phyloP scores from a whole-genome alignment of 768 basidiomycete species.

The Russula brevipes region DNA sequence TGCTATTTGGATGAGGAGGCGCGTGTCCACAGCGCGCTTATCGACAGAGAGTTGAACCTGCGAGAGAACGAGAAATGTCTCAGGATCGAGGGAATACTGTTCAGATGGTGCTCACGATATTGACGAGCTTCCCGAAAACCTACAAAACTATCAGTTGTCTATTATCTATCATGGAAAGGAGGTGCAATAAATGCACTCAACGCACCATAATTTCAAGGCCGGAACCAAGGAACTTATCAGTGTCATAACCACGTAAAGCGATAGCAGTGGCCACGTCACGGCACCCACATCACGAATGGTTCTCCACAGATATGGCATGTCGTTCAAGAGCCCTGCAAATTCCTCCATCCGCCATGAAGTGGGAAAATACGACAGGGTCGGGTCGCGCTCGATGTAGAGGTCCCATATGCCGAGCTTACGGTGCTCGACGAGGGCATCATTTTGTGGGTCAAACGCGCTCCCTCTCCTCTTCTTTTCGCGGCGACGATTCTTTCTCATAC shows the following conservation, averaged over 20 bases:
- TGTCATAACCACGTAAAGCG: slow-evolving; percentile 4
- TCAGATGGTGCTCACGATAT: slow-evolving; percentile 25
- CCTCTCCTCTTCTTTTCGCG: not conserved
- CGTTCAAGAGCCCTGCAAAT: slow-evolving; percentile 43
- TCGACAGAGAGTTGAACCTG: slow-evolving; percentile 23
- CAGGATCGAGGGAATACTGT: not conserved
- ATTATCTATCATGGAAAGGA: not conserved
- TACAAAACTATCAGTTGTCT: not conserved
- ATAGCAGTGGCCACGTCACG: slow-evolving; percentile 9
- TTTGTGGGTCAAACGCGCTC: slow-evolving; percentile 1
- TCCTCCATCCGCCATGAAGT: slow-evolving; percentile 46
- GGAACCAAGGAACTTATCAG: slow-evolving; percentile 3
- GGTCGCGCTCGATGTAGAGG: slow-evolving; percentile 55
- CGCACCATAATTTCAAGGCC: slow-evolving; percentile 15
- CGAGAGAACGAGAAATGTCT: not conserved
- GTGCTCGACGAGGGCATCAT: slow-evolving; percentile 42
- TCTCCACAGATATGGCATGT: slow-evolving; percentile 60
- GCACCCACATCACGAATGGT: slow-evolving; percentile 37
- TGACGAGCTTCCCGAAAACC: slow-evolving; percentile 18
- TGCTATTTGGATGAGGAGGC: slow-evolving; percentile 27
- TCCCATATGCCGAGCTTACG: slow-evolving; percentile 71
- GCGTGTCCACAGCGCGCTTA: slow-evolving; percentile 16
- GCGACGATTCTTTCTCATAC: not conserved
- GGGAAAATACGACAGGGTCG: slow-evolving; percentile 33
- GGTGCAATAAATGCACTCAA: not conserved